Evolutionary conservation across 768 basidiomycete species (phyloP), one percentile per base, ranked within the genome.

Genomic region (Sutorius australiensis): DNA sequence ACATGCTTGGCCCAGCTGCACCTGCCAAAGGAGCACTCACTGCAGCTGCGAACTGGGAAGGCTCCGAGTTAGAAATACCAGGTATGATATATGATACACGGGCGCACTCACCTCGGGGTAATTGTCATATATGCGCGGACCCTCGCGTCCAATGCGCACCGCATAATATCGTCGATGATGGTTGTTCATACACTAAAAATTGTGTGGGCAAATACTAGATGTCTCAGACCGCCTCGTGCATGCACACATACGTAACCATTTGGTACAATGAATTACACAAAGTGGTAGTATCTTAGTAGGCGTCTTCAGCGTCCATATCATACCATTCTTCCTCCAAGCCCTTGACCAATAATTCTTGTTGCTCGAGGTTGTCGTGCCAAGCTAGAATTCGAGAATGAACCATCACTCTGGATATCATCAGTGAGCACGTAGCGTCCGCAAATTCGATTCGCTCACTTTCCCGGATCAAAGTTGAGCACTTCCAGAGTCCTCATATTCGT

Each of bases 401-500:
- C 60, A 73, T 71, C 13, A 89, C 81, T 64, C 87, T 88, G 61
- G 10, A 16, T 14, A 45, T 57, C 16, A 47, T 49, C 33, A 24
- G 33, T 32, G 46, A 55, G 11, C 12, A 13, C 38, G 10, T 21
- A 19, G 17, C n/a, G 10, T n/a, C 11, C 17, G 16, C 38, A 31
- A 14, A 34, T 28, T 46, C 21, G 17, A 16, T 37, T 41, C 32
- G 49, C 81, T 39, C 60, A 84, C 86, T 80, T 89, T 33, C 67
- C 63, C 0, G 79, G 67, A 57, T 83, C 68, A 62, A 89, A 90
- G 58, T 80, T 80, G 17, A 80, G 68, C 8, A 90, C 81, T 63
- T 90, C 79, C 14, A 90, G 73, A 3, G 76, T 73, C 21, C 78
- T 77, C 76, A 87, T 77, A n/a, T 69, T 78, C 1, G 83, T 88